Evolutionary conservation across 148 eudicot genomes (phyloP), one percentile per base, ranked within the genome.

Genomic region (Silene uniflora): DNA sequence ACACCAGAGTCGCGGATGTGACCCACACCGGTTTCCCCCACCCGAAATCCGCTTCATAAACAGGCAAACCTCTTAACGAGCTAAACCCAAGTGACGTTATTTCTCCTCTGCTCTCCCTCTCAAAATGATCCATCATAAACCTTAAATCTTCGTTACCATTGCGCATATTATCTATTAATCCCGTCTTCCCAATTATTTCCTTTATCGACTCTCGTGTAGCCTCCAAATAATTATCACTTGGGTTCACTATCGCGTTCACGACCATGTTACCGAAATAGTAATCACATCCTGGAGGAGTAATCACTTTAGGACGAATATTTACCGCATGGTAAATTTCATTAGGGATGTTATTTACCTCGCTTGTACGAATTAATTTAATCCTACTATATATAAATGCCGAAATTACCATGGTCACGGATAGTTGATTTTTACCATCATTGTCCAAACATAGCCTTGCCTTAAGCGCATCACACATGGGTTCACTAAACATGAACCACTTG

Each of bases 181-280:
- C 71, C 5, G 2, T 19, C 3, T 73, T 16, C 3, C 14, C 42
- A 1, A 8, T 27, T 7, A 81, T 35, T 35, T 35, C 42, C 42
- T 35, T 3, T 35, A 35, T 35, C 42, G 42, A 35, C 2, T 35
- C 42, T 35, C 42, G 42, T 5, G 42, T 35, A 35, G 42, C 42
- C 42, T 35, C 42, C 42, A 35, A 35, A 35, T 35, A 35, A 35
- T 35, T 35, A 35, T 35, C 42, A 35, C 4, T 25, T 67, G 66
- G 67, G 7, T 69, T 44, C 18, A 25, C 73, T 17, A 79, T 22
- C 3, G 83, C 74, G 2, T 12, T 62, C 0, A 75, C 47, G 17
- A n/a, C 10, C 54, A 81, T 70, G 55, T 86, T 86, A 1, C 89
- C 89, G 10, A 81, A 84, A 29, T 77, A 82, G 35, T 73, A 21